Percentiles rank a stretch among this genome's conserved stretches.
Evolutionary conservation across 257 asterid species (phyloP).

Genomic region (Scutellaria baicalensis): DNA sequence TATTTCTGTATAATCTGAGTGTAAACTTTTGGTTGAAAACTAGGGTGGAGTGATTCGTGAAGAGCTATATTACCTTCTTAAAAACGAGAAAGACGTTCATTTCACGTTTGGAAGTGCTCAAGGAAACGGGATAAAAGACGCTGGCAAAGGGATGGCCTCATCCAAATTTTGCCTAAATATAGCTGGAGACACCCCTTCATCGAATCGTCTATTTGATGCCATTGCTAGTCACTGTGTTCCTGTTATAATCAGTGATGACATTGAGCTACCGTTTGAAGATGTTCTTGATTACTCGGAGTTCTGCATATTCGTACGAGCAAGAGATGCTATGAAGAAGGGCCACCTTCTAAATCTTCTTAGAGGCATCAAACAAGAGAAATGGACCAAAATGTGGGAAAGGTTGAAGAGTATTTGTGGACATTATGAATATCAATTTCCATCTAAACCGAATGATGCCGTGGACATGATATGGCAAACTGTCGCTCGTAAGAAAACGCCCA

Average conservation of each 20-base stretch:
- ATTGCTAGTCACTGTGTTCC: slow-evolving; percentile 83
- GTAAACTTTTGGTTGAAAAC: neutral
- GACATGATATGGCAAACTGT: slow-evolving; percentile 91
- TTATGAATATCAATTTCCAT: slow-evolving; percentile 65
- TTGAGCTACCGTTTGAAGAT: slow-evolving; percentile 79
- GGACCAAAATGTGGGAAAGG: slow-evolving; percentile 78
- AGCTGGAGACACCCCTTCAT: slow-evolving; percentile 93
- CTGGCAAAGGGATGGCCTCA: slow-evolving; percentile 62
- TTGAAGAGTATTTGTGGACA: slow-evolving; percentile 38
- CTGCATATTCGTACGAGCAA: slow-evolving; percentile 53
- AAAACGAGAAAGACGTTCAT: slow-evolving; percentile 56
- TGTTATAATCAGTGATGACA: slow-evolving; percentile 80
- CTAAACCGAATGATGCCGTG: slow-evolving; percentile 62
- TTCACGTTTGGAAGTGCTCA: slow-evolving; percentile 57
- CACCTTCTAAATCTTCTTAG: slow-evolving; percentile 61
- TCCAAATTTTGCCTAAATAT: slow-evolving; percentile 80
- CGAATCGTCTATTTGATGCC: slow-evolving; percentile 85
- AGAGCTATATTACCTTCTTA: slow-evolving; percentile 62
- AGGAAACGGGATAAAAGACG: slow-evolving; percentile 47
- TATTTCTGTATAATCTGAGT: neutral
- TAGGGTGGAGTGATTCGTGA: slow-evolving; percentile 82
- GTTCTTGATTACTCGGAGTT: slow-evolving; percentile 66
- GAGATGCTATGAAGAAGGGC: slow-evolving; percentile 53
- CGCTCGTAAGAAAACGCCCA: slow-evolving; percentile 35
- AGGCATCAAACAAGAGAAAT: slow-evolving; percentile 40